These are phyloP conservation scores for Lachnellula subtilissima DNA, from an alignment of 2,329 filamentous ascomycete genomes.

Conservation along the genomic window DNA sequence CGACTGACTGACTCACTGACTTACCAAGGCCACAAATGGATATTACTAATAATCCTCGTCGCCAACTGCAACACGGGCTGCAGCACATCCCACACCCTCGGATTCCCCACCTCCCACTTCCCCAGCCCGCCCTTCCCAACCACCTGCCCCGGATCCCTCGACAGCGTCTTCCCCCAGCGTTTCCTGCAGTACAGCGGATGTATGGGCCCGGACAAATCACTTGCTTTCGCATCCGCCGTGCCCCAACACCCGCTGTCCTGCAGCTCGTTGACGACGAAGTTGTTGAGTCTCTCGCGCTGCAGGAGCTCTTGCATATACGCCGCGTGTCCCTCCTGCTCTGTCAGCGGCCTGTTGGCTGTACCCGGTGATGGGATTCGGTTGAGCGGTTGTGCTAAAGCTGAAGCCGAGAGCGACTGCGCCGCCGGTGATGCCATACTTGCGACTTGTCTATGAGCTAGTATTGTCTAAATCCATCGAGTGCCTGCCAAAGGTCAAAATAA, in stretches of 20 bases:
- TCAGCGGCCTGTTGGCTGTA: not conserved
- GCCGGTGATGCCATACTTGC: not conserved
- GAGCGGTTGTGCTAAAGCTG: not conserved
- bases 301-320: not conserved
- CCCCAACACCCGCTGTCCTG: not conserved
- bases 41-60: not conserved
- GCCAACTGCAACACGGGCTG: not conserved
- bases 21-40: not conserved
- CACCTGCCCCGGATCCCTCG: not conserved
- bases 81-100: not conserved
- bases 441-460: not conserved
- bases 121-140: not conserved
- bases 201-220: not conserved
- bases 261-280: not conserved
- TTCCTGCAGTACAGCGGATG: not conserved
- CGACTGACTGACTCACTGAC: no score
- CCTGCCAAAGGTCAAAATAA: not conserved
- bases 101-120: not conserved
- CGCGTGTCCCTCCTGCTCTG: not conserved
- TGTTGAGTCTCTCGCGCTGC: not conserved
- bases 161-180: not conserved
- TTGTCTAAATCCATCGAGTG: not conserved
- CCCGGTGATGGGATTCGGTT: not conserved
- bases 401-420: no score
- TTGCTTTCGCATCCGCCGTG: not conserved